A percentile compares a stretch with the other conserved stretches of the same genome.
Evolutionary conservation across 2,329 filamentous ascomycete genomes (phyloP).

Genomic region (Exophiala sideris): DNA sequence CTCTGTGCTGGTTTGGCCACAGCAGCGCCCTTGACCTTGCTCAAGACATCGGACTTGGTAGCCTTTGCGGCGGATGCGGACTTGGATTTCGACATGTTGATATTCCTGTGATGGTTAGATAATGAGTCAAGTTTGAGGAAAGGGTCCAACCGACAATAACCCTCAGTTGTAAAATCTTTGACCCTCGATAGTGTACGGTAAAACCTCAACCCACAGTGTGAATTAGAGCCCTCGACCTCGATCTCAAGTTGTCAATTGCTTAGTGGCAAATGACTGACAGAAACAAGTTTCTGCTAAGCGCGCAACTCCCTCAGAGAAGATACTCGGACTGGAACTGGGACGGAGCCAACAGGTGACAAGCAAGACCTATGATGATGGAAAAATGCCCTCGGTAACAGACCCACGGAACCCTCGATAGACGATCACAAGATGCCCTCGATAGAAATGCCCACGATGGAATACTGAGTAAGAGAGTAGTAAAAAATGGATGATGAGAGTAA

Average conservation of each 20-base stretch:
- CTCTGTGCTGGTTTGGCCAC: conserved; percentile 45
- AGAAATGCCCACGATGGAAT: conserved; percentile 22
- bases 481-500: neutral
- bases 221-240: conserved; percentile 26
- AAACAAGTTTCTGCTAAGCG: conserved; percentile 21
- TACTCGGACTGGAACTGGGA: conserved; percentile 8
- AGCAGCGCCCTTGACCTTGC: conserved; percentile 47
- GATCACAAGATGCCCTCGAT: conserved; percentile 25
- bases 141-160: neutral
- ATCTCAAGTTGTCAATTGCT: conserved; percentile 13
- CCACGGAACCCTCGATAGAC: conserved; percentile 26
- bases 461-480: conserved; percentile 8
- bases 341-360: conserved; percentile 20
- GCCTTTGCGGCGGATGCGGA: conserved; percentile 38
- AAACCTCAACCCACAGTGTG: conserved; percentile 25
- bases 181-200: conserved; percentile 15
- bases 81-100: conserved; percentile 49
- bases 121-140: neutral
- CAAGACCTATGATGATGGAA: conserved; percentile 17
- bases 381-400: conserved; percentile 16
- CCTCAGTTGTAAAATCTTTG: conserved; percentile 7
- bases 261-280: conserved; percentile 17
- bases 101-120: conserved; percentile 5
- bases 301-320: conserved; percentile 14
- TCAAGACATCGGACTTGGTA: conserved; percentile 41